Percentiles rank a stretch among this genome's conserved stretches.
Evolutionary conservation across 2,329 filamentous ascomycete genomes (phyloP).

Genomic region (Colletotrichum spinosum): DNA sequence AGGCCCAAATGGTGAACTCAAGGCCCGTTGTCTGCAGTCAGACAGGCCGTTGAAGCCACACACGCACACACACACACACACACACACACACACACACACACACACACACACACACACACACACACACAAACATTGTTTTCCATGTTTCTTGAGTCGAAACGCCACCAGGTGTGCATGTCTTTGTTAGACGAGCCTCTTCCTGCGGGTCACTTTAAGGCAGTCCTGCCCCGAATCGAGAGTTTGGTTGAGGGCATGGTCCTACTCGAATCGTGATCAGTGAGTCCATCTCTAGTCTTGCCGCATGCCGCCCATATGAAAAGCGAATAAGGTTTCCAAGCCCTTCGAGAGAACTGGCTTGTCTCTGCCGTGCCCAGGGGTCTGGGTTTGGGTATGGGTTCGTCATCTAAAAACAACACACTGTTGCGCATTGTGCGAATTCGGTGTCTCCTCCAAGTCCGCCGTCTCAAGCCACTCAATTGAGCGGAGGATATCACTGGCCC

Average conservation of each 20-base stretch:
- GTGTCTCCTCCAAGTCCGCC: constrained; percentile 3
- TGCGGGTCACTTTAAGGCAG: not conserved
- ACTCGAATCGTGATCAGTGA: not conserved
- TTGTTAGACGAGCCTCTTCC: constrained; percentile 2
- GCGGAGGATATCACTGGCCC: constrained; percentile 22
- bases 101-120: not conserved
- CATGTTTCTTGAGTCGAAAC: not conserved
- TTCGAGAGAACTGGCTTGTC: constrained; percentile 13
- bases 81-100: too few species aligned
- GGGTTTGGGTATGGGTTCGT: constrained; percentile 5
- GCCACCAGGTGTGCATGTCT: not conserved
- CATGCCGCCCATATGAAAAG: not conserved
- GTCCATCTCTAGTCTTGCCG: not conserved
- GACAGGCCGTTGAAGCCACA: not conserved
- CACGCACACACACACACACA: not conserved
- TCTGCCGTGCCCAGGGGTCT: constrained; percentile 9
- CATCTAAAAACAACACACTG: constrained; percentile 14
- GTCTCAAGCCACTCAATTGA: constrained; percentile 16
- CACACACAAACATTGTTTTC: not conserved
- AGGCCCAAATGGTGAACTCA: too few species aligned
- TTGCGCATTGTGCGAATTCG: constrained; percentile 17
- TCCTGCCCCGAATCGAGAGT: not conserved
- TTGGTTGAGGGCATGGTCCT: not conserved
- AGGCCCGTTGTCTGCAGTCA: too few species aligned
- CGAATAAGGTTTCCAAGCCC: constrained; percentile 18